Base-by-base conservation (phyloP, 163 green algal species). In the Volvox carteri region DNA sequence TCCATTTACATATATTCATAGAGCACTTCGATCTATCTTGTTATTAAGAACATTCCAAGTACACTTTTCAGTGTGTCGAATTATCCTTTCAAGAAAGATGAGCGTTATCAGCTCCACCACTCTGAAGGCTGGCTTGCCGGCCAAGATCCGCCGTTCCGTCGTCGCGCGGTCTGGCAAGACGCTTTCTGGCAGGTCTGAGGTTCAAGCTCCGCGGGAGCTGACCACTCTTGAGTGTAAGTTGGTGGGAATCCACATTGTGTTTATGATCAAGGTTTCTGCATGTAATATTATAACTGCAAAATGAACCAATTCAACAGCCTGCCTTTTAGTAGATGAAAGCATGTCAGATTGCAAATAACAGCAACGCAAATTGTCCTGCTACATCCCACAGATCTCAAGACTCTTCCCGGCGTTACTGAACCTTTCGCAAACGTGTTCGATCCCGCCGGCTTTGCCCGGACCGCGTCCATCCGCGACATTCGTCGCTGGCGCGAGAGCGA, bases 401-500 rank as follows among this genome's bases (percentile, higher is more conserved):
- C 72, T 1, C 56, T 92, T 56, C 90, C 90, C 7, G 90, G 90
- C 19, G 41, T 89, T 0, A 90, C 85, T 28, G 87, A n/a, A 14
- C 91, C 91, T 30, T 93, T 92, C 41, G 48, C 54, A 37, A 78
- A 86, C 42, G 72, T 92, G n/a, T 96, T 95, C 68, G 94, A 96
- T 80, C 94, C 94, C 25, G 67, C 92, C 33, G 87, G 68, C 86
- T 92, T 94, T 50, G 77, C 91, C 41, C 78, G 86, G 11, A 91
- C 65, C 79, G 88, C 86, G 42, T 79, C 81, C 33, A 73, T 94
- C 41, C 68, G 68, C 3, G 95, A 97, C 46, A 58, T 96, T 30
- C 91, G 91, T 44, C 89, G 95, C 62, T 97, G 93, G 92, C 83
- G 94, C 33, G 94, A 97, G 93, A 93, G 91, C 52, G 95, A 97